Base-by-base conservation (phyloP, 306 rosid genomes). In the Arachis stenosperma region DNA sequence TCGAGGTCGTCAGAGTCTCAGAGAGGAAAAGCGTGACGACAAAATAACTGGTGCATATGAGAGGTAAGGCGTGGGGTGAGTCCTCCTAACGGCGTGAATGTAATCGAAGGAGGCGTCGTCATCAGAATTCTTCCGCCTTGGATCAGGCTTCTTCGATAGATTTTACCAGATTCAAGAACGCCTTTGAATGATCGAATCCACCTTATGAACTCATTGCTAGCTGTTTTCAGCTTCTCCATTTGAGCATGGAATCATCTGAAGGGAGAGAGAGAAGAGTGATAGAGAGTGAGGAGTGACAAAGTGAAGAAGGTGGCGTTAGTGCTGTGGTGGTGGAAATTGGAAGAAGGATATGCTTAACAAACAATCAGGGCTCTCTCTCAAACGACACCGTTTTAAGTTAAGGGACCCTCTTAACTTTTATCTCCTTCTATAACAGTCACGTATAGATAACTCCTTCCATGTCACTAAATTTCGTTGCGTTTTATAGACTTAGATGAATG, bases 141-240 rank as follows among this genome's bases (percentile, higher is more conserved):
- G 98, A 95, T 87, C 98, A 88, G 53, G 99, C 91, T 67, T 94
- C 98, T 7, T 97, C 97, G 80, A 94, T 94, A 77, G 99, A 88
- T 83, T 94, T 94, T 10, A 94, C 88, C 13, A 94, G 90, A 73
- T 94, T 96, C 8, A 94, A 82, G 30, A 94, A 91, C 79, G 91
- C 98, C 83, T 94, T 94, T 37, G 96, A 91, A 71, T 91, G 96
- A 0, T 93, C 96, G 87, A 93, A 93, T 41, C 96, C 94, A 11
- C 92, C 97, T 47, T 91, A 97, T 58, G 99, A 94, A 40, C 96
- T 96, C 99, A 95, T 95, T 43, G 98, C 96, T 6, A 94, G 90
- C 78, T 29, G 89, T 88, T 84, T 95, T 95, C 76, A 95, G 61
- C 64, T 94, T 97, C 90, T 94, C 96, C 98, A 94, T 13, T 8